Conservation (phyloP, 768 basidiomycete genomes). For the Auricularia sp. region DNA sequence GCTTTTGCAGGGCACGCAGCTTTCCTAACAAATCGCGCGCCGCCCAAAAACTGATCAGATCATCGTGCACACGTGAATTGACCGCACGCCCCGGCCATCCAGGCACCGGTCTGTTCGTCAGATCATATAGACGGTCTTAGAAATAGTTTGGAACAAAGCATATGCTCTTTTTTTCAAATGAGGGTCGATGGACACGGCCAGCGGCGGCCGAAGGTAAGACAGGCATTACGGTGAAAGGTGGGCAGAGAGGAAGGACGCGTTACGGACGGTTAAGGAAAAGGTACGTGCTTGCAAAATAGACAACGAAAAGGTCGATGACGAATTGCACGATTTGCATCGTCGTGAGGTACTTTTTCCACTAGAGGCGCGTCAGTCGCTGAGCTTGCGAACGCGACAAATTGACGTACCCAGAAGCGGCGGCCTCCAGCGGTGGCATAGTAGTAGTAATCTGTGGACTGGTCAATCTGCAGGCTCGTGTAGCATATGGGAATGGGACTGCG, state of each 20-base stretch:
- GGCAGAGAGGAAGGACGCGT: not conserved
- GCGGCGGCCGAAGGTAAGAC: no score
- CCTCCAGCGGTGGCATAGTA: slow-evolving; percentile 98
- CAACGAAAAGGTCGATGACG: slow-evolving; percentile 78
- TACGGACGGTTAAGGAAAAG: slow-evolving; percentile 13
- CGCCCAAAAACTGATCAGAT: no score
- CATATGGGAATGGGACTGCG: not conserved
- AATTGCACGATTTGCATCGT: slow-evolving; percentile 96
- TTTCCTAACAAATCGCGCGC: not conserved
- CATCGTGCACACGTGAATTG: no score
- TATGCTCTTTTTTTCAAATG: no score
- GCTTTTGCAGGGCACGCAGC: not conserved
- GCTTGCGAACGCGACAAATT: not conserved
- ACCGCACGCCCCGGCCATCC: no score
- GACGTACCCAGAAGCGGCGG: slow-evolving; percentile 83
- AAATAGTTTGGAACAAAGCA: no score
- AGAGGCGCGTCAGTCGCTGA: slow-evolving; percentile 8
- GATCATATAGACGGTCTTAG: no score
- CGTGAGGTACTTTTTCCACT: slow-evolving; percentile 99
- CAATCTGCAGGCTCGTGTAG: no score
- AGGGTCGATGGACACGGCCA: no score
- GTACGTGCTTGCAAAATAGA: slow-evolving; percentile 90
- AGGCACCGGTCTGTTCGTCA: no score
- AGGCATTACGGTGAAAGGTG: no score
- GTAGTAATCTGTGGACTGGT: slow-evolving; percentile 70